These are phyloP conservation scores for Afroboletus lepidellus DNA, from an alignment of 1,284 basidiomycete genomes.

Conservation along the genomic window DNA sequence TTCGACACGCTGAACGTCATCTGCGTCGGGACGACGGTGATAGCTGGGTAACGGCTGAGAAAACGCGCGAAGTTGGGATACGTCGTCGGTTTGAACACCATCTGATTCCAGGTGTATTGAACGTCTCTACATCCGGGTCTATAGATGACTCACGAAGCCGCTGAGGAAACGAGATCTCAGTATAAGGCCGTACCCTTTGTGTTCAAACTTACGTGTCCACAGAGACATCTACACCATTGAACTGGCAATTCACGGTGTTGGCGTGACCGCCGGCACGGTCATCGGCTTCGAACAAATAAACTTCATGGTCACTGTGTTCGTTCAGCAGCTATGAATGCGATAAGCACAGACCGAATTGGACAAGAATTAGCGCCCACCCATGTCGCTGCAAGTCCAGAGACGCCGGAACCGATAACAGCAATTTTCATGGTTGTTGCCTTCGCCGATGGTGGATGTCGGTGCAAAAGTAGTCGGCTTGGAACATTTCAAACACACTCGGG, in stretches of 20 bases:
- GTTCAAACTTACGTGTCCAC: conserved; percentile 60
- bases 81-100: conserved; percentile 76
- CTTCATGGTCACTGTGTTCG: conserved; percentile 76
- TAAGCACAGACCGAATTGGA: neutral
- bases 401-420: conserved; percentile 78
- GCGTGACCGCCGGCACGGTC: conserved; percentile 75
- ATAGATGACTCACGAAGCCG: conserved; percentile 47
- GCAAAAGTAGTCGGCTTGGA: neutral
- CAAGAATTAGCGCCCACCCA: conserved; percentile 51
- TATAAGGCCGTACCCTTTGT: neutral
- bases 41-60: conserved; percentile 48
- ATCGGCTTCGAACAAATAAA: conserved; percentile 77
- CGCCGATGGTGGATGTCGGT: neutral
- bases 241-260: conserved; percentile 65
- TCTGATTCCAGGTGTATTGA: conserved; percentile 37
- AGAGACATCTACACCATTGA: conserved; percentile 44
- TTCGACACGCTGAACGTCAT: conserved; percentile 82
- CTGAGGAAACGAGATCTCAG: conserved; percentile 30
- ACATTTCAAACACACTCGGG: neutral
- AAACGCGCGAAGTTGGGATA: conserved; percentile 84
- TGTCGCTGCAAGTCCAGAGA: conserved; percentile 74
- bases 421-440: conserved; percentile 50
- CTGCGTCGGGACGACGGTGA: conserved; percentile 59
- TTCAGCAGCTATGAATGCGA: conserved; percentile 53
- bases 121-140: neutral